Percentiles rank a stretch among this genome's conserved stretches.
These are phyloP conservation scores for Pneumocystis carinii DNA, from an alignment of 1,139 yeast genomes.

Conservation along the genomic window DNA sequence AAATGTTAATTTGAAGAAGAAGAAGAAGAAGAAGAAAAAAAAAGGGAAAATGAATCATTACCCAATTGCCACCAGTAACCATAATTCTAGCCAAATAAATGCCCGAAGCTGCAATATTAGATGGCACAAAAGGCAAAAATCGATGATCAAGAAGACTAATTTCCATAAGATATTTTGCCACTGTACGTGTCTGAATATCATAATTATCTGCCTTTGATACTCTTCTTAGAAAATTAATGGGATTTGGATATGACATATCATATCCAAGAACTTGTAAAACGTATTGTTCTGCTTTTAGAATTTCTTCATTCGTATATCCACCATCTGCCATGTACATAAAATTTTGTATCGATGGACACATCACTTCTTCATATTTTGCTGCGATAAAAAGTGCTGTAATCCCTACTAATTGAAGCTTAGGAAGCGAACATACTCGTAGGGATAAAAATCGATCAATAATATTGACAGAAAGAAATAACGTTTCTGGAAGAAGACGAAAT, in stretches of 20 bases:
- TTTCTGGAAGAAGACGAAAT: constrained; percentile 79
- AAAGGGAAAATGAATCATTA: not conserved
- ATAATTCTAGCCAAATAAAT: constrained; percentile 78
- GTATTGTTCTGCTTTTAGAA: constrained; percentile 73
- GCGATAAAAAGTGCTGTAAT: constrained; percentile 84
- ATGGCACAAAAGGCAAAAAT: constrained; percentile 65
- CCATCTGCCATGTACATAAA: constrained; percentile 82
- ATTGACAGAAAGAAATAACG: constrained; percentile 74
- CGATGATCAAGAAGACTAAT: constrained; percentile 67
- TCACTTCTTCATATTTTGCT: constrained; percentile 89
- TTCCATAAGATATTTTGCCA: constrained; percentile 79
- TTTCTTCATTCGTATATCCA: constrained; percentile 70
- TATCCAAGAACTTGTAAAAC: constrained; percentile 62
- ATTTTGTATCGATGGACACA: constrained; percentile 74
- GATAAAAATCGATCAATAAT: constrained; percentile 85
- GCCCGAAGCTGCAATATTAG: constrained; percentile 78
- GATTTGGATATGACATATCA: constrained; percentile 79
- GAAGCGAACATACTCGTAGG: constrained; percentile 62
- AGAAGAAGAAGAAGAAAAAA: too few relatives aligned
- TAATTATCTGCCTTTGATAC: constrained; percentile 91
- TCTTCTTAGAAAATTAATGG: constrained; percentile 84
- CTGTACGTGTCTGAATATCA: constrained; percentile 80
- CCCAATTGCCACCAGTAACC: constrained; percentile 44
- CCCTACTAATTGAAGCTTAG: constrained; percentile 76
- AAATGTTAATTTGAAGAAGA: not conserved